Evolutionary conservation across 768 basidiomycete genomes (phyloP).

Genomic region (Lyophyllum shimeji): DNA sequence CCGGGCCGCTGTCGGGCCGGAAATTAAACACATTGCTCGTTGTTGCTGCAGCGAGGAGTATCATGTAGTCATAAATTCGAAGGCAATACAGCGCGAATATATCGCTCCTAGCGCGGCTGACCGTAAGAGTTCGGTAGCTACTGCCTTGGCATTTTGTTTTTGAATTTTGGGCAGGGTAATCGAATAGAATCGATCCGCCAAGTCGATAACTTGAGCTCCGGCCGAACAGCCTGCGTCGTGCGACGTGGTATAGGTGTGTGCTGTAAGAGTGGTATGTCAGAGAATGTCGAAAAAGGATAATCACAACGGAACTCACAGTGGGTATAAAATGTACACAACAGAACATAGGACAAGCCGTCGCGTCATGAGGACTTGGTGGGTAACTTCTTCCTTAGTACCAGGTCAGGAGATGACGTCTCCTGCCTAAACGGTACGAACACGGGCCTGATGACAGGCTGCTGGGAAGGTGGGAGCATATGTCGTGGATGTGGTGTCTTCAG

Average conservation of each 20-base stretch:
- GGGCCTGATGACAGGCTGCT: conserved; percentile 23
- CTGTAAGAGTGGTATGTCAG: neutral
- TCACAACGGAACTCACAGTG: conserved; percentile 7
- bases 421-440: conserved; percentile 57
- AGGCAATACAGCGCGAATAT: too few relatives aligned
- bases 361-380: conserved; percentile 12
- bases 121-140: neutral
- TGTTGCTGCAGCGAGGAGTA: too few relatives aligned
- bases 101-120: neutral
- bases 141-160: neutral
- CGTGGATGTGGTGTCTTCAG: conserved; percentile 29
- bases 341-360: neutral
- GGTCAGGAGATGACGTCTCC: conserved; percentile 54
- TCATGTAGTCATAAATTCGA: too few relatives aligned
- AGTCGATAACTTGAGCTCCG: conserved; percentile 1
- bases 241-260: conserved; percentile 10
- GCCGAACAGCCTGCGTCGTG: conserved; percentile 1
- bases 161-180: neutral
- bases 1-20: too few relatives aligned
- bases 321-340: conserved; percentile 6
- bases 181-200: neutral
- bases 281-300: neutral
- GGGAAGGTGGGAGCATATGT: conserved; percentile 14
- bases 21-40: too few relatives aligned
- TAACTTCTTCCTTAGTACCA: conserved; percentile 40